Conservation (phyloP, 257 asterid species). For the Solanum chmielewskii region DNA sequence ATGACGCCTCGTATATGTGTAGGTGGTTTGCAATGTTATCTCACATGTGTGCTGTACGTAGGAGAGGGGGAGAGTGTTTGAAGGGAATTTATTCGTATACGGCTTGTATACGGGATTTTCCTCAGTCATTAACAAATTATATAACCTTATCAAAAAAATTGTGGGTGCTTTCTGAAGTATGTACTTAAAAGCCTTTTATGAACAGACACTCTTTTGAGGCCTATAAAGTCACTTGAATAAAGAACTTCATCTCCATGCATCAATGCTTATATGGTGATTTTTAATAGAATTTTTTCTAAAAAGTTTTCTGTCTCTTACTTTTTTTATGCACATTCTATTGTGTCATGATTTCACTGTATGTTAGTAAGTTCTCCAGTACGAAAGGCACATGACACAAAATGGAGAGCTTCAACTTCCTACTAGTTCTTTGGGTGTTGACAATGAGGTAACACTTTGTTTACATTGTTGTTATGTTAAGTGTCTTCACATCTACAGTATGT, state of each 20-base stretch:
- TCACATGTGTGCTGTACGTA: background rate
- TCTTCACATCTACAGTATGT: background rate
- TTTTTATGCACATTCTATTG: background rate
- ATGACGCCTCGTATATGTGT: background rate
- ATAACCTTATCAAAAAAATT: background rate
- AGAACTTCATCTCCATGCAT: background rate
- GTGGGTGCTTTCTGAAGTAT: background rate
- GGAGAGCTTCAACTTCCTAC: constrained; percentile 66
- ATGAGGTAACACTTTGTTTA: constrained; percentile 27
- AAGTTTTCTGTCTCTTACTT: background rate
- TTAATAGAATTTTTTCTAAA: background rate
- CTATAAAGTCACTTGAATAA: no score
- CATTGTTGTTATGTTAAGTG: background rate
- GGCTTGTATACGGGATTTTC: background rate
- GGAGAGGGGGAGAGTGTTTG: background rate
- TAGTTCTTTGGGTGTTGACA: constrained; percentile 27
- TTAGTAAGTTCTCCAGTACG: constrained; percentile 74
- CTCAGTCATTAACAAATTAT: background rate
- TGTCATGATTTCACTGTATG: background rate
- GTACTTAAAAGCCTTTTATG: no score
- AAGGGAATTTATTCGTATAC: background rate
- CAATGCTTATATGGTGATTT: background rate
- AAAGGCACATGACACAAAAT: constrained; percentile 46
- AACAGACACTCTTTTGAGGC: background rate
- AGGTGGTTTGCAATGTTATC: background rate